These are phyloP conservation scores for Madurella mycetomatis DNA, from an alignment of 2,329 filamentous ascomycete genomes.

Conservation along the genomic window DNA sequence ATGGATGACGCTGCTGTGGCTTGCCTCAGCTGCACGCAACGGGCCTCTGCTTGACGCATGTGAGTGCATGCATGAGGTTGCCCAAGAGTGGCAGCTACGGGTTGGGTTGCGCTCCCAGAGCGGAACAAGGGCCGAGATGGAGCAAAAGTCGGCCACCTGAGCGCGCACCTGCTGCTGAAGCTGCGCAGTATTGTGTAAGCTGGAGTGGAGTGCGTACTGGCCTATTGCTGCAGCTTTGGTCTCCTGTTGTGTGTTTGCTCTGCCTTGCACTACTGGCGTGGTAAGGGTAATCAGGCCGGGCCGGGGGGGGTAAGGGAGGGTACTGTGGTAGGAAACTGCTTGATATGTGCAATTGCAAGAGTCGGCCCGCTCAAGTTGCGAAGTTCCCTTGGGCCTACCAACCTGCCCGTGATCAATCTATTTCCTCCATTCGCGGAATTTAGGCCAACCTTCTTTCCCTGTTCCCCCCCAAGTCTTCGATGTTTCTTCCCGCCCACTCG, in stretches of 20 bases:
- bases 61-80: slow-evolving; percentile 11
- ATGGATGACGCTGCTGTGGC: slow-evolving; percentile 11
- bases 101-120: background rate
- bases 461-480: slow-evolving; percentile 18
- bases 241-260: background rate
- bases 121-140: too few species aligned
- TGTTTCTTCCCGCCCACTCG: slow-evolving; percentile 18
- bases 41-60: slow-evolving; percentile 8
- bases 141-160: too few species aligned
- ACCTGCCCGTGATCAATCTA: slow-evolving; percentile 23
- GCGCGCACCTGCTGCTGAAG: too few species aligned
- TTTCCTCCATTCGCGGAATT: slow-evolving; percentile 20
- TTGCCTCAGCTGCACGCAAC: slow-evolving; percentile 17
- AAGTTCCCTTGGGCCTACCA: slow-evolving; percentile 19
- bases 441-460: slow-evolving; percentile 21
- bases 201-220: too few species aligned
- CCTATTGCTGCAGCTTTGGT: too few species aligned
- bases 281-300: background rate
- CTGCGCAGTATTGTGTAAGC: too few species aligned
- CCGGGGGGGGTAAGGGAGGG: slow-evolving; percentile 1
- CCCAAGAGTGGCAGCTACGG: background rate
- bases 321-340: slow-evolving; percentile 1
- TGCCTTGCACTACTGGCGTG: too few species aligned
- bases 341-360: slow-evolving; percentile 5
- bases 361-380: slow-evolving; percentile 16